phyloP scores from a whole-genome alignment of 768 basidiomycete genomes.

The Calocybe cyanea region DNA sequence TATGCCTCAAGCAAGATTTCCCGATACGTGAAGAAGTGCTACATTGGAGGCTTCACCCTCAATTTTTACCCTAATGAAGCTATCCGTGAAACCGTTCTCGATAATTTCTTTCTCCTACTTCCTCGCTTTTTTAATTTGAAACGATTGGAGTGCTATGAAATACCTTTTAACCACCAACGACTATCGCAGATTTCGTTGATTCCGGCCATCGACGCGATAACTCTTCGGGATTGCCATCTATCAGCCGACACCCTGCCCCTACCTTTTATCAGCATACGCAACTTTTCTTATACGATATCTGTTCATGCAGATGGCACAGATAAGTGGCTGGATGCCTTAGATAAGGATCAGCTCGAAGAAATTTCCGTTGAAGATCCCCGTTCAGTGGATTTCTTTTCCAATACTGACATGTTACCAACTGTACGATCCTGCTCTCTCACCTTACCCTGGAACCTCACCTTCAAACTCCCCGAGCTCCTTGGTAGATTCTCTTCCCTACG shows the following conservation, averaged over 20 bases:
- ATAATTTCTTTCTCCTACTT: slow-evolving; percentile 1
- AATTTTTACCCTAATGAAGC: background rate
- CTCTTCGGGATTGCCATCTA: background rate
- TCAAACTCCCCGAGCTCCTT: background rate
- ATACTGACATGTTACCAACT: background rate
- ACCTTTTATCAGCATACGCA: background rate
- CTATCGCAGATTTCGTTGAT: background rate
- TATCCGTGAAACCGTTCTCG: slow-evolving; percentile 2
- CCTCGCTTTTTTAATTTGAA: slow-evolving; percentile 1
- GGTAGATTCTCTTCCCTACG: background rate
- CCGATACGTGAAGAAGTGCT: background rate
- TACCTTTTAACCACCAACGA: background rate
- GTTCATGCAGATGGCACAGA: background rate
- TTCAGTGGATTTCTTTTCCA: background rate
- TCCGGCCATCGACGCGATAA: background rate
- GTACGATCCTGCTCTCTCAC: background rate
- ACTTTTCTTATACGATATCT: background rate
- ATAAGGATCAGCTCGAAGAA: background rate
- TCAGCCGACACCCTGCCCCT: background rate
- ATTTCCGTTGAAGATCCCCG: background rate
- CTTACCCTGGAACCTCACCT: background rate
- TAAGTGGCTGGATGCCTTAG: background rate
- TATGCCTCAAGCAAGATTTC: background rate
- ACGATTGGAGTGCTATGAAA: background rate
- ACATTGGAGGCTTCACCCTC: no score